Evolutionary conservation across 129 eudicot species (phyloP), one percentile per base, ranked within the genome.

Genomic region (Solidago caesia): DNA sequence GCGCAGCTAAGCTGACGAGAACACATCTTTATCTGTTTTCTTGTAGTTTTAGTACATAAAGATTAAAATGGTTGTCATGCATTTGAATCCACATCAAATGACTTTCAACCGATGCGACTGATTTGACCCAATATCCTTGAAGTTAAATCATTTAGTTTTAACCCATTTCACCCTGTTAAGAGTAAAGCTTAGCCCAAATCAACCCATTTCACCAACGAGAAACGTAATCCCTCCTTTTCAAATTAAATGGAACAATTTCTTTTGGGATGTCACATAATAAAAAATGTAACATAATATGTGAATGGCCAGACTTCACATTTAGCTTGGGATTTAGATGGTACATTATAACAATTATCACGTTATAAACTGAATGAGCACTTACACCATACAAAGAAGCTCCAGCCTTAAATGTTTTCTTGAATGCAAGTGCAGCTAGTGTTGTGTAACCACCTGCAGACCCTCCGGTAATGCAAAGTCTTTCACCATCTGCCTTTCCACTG

Each of bases 391-490:
- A 76, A 46, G 98, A 93, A 71, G 93, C 96, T 69, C 98, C 98
- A 56, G 96, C 98, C 68, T 85, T 93, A 44, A 93, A 93, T 11
- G 86, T 87, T 39, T 93, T 82, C 70, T 77, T 88, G 74, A 90
- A 93, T 26, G 98, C 96, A 88, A 93, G 98, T 65, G 98, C 98
- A 71, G 97, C 97, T 69, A 93, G 69, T 7, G 98, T 90, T 80
- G 98, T 93, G 86, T 93, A 93, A 75, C 98, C 98, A 44, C 98
- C 98, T 75, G 98, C 98, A 73, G 98, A 93, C 39, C 98, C 91
- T 56, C 97, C 98, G n/a, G 98, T 88, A 55, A 93, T 93, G 77
- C 97, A 93, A 15, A 93, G 86, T 71, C 98, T 82, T 74, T 76
- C 83, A 68, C 85, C 82, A 79, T 93, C 98, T 62, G 85, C 97